Percentiles rank a stretch among this genome's conserved stretches.
Evolutionary conservation across 2,329 filamentous ascomycete genomes (phyloP).

Genomic region (Xylariomycetidae sp.): DNA sequence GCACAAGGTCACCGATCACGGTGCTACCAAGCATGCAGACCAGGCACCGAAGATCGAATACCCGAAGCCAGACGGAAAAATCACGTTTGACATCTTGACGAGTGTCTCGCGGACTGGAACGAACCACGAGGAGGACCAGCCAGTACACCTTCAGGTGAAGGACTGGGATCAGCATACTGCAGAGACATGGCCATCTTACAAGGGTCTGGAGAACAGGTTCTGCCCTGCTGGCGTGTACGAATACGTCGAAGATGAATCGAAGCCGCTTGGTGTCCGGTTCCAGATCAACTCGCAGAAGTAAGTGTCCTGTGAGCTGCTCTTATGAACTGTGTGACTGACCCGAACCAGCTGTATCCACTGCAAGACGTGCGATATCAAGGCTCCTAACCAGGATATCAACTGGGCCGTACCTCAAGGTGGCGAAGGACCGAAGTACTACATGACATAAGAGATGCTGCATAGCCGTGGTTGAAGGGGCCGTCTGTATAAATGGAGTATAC

Average conservation of each 20-base stretch:
- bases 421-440: conserved; percentile 67
- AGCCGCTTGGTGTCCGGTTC: conserved; percentile 84
- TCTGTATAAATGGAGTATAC: too few relatives aligned
- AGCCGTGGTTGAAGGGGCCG: not conserved
- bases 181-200: conserved; percentile 77
- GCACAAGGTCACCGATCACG: conserved; percentile 73
- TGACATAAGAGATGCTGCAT: conserved; percentile 42
- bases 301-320: conserved; percentile 34
- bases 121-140: conserved; percentile 98
- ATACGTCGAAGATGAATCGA: conserved; percentile 87
- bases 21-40: conserved; percentile 72
- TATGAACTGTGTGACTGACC: conserved; percentile 21
- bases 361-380: conserved; percentile 99
- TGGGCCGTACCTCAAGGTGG: conserved; percentile 94
- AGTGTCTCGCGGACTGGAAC: conserved; percentile 93
- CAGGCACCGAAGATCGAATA: conserved; percentile 87
- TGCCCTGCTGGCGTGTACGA: conserved; percentile 97
- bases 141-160: conserved; percentile 88
- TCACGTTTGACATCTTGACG: conserved; percentile 93
- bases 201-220: conserved; percentile 93
- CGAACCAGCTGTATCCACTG: conserved; percentile 84
- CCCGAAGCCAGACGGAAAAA: conserved; percentile 89
- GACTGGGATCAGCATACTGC: conserved; percentile 90
- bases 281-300: conserved; percentile 98
- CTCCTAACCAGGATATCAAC: conserved; percentile 93